Evolutionary conservation across 176 grass and related monocot genomes (phyloP), one percentile per base, ranked within the genome.

Genomic region (Zizania latifolia): DNA sequence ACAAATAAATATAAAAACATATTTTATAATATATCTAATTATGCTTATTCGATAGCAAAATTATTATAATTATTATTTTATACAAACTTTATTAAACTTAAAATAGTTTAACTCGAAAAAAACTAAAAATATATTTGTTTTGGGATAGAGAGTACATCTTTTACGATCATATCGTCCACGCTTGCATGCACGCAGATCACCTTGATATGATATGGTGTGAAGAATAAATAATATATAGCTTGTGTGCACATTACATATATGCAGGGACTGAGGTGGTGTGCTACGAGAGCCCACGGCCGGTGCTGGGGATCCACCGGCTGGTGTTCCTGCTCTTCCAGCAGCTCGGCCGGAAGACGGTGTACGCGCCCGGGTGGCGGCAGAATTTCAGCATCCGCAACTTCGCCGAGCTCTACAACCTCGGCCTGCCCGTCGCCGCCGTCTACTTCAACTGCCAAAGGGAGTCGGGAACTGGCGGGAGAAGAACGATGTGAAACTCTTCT

Each of bases 371-470:
- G 2, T 79, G 53, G n/a, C 77, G 85, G 10, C 67, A 74, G 35
- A 69, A 86, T 80, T 97, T 97, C 85, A 90, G 68, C 87, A 90
- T 90, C 1, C 83, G 93, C 5, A 55, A 40, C 2, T 97, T 93
- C 82, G 88, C 90, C 11, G 76, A 60, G 45, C 40, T 30, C 68
- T 76, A 93, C 29, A 64, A 85, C 26, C 88, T 97, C 43, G 88
- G 93, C 55, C 86, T 96, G 58, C 92, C 92, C 45, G 75, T 79
- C 62, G 89, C 92, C 62, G 92, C 83, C 72, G 86, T 89, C 83
- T 92, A 96, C 86, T 92, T 92, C 89, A 96, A 96, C 67, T 81
- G 83, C 10, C 92, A 96, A 80, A 96, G 80, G 78, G 92, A 96
- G 78, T 56, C 89, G 0, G 89, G 91, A 21, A 88, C 89, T 4